Evolutionary conservation across 495 filamentous ascomycete species (phyloP), one percentile per base, ranked within the genome.

Genomic region (Trichoderma orchidacearum): DNA sequence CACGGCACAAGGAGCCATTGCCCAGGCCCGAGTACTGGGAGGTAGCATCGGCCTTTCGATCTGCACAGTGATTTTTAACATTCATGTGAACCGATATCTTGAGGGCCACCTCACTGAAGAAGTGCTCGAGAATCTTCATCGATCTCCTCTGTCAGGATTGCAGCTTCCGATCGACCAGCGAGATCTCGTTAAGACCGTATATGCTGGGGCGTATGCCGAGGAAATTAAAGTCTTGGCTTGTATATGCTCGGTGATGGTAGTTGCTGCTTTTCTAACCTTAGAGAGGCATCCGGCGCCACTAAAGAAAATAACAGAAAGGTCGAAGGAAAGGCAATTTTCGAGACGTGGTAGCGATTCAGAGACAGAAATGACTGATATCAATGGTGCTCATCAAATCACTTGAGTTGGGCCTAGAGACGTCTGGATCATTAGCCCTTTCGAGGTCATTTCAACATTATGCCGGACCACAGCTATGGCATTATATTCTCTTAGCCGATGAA

Each of bases 11-110:
- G 80, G 80, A 0, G 71, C 74, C 5, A 63, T 83, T 0, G 76
- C 76, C 13, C 80, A 84, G 62, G 63, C 75, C 30, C 72, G 81
- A 1, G 75, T 83, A 7, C 70, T 84, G 25, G 81, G 81, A 12
- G 81, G 81, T 23, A 72, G 72, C 21, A 67, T 84, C 11, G 80
- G 80, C 3, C 68, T 84, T 12, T 69, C 72, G 4, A 53, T 70
- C 45, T 75, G 72, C 58, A 75, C 70, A 28, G 68, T 75, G 28
- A 61, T 78, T 3, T 70, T 75, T 60, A 75, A 72, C 58, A 56
- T 59, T 58, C 54, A 61, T 53, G 50, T 67, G 30, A 31, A 58
- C 25, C 32, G 31, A 51, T 56, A 61, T 48, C 63, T 68, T 7
- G 36, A 36, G 13, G 51, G 52, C 52, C 53, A 53, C n/a, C 62